These are phyloP conservation scores for Suhomyces sp. DNA, from an alignment of 805 yeast species.

Conservation along the genomic window DNA sequence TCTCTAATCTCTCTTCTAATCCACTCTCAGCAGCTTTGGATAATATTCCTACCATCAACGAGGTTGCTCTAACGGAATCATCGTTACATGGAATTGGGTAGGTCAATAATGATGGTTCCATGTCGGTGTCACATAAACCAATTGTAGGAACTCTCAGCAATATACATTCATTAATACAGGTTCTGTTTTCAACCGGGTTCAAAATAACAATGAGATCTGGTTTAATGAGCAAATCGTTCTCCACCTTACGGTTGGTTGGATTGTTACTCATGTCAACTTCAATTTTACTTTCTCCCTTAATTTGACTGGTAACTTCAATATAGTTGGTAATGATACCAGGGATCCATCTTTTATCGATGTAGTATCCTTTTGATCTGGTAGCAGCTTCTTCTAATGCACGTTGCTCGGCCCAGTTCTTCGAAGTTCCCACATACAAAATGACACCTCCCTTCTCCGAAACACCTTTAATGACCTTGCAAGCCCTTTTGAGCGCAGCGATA, in stretches of 20 bases:
- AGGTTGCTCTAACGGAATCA: constrained; percentile 79
- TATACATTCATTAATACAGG: constrained; percentile 77
- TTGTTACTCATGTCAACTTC: constrained; percentile 75
- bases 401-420: constrained; percentile 63
- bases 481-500: constrained; percentile 67
- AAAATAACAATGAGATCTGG: constrained; percentile 87
- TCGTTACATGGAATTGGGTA: constrained; percentile 97
- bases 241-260: constrained; percentile 58
- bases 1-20: constrained; percentile 49
- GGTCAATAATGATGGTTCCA: constrained; percentile 84
- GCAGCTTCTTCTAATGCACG: constrained; percentile 80
- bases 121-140: constrained; percentile 91
- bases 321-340: constrained; percentile 94
- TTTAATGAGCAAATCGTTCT: constrained; percentile 57
- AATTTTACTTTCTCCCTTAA: constrained; percentile 26
- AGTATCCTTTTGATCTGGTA: constrained; percentile 69
- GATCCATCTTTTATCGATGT: constrained; percentile 82
- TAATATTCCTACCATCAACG: constrained; percentile 76
- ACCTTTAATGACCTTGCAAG: constrained; percentile 80
- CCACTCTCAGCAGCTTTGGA: constrained; percentile 86
- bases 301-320: constrained; percentile 60
- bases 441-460: constrained; percentile 83
- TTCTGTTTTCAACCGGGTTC: constrained; percentile 84
- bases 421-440: constrained; percentile 79
- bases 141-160: constrained; percentile 85